A percentile compares a stretch with the other conserved stretches of the same genome.
Conservation (phyloP, 208 protist genomes). For the Leishmania gerbilli region DNA sequence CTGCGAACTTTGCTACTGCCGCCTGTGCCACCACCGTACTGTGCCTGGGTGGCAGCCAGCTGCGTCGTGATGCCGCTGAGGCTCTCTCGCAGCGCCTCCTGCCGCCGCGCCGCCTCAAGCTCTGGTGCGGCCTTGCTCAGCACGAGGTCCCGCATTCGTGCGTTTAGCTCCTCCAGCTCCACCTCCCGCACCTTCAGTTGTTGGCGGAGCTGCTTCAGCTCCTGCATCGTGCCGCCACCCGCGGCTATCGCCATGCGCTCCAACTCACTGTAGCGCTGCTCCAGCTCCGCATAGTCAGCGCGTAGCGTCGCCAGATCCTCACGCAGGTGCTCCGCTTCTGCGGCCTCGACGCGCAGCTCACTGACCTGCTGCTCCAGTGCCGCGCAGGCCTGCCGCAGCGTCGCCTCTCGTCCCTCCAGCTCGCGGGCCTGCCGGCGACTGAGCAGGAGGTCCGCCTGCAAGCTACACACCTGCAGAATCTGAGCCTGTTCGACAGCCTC, state of each 20-base stretch:
- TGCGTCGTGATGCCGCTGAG: constrained; percentile 45
- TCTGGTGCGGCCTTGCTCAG: constrained; percentile 30
- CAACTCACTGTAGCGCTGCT: constrained; percentile 31
- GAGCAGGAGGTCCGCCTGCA: constrained; percentile 61
- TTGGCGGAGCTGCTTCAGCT: constrained; percentile 32
- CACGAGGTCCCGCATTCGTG: constrained; percentile 12
- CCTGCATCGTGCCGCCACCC: constrained; percentile 18
- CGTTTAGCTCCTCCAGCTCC: constrained; percentile 37
- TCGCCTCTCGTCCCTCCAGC: constrained; percentile 40
- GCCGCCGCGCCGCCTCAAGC: constrained; percentile 27
- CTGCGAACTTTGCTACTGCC: not conserved
- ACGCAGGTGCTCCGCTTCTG: constrained; percentile 22
- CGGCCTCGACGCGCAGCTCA: constrained; percentile 12
- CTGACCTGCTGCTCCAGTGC: constrained; percentile 27
- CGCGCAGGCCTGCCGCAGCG: constrained; percentile 28
- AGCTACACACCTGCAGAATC: constrained; percentile 54
- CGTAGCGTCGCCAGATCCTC: constrained; percentile 27
- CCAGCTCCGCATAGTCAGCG: constrained; percentile 33
- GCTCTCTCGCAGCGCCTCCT: constrained; percentile 42
- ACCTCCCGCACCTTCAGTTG: constrained; percentile 33
- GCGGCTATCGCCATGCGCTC: constrained; percentile 25
- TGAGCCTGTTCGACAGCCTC: constrained; percentile 50
- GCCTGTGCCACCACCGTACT: constrained; percentile 11
- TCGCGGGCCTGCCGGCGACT: constrained; percentile 41
- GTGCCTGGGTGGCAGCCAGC: constrained; percentile 32